Percentiles rank a stretch among this genome's conserved stretches.
Evolutionary conservation across 805 yeast genomes (phyloP).

Genomic region (Ogataea thermomethanolica): DNA sequence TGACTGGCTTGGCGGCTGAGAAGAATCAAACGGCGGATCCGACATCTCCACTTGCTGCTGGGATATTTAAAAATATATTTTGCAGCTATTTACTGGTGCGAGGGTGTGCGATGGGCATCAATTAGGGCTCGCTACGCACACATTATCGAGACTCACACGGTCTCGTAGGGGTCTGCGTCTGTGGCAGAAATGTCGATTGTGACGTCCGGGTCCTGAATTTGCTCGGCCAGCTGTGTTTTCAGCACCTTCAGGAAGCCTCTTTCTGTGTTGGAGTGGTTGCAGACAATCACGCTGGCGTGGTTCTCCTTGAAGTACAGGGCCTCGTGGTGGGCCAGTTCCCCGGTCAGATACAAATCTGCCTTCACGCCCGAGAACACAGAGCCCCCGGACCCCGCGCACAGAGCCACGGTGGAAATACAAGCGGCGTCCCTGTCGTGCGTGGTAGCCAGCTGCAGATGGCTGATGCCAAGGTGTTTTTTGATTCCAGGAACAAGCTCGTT

Average conservation of each 20-base stretch:
- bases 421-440: constrained; percentile 25
- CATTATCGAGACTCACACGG: background rate
- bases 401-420: constrained; percentile 56
- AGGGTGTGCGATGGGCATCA: background rate
- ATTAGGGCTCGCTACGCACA: too few relatives aligned
- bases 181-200: constrained; percentile 45
- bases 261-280: constrained; percentile 93
- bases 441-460: constrained; percentile 61
- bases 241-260: constrained; percentile 69
- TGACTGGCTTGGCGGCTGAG: background rate
- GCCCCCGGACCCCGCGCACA: constrained; percentile 96
- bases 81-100: background rate
- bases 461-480: constrained; percentile 51
- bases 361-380: constrained; percentile 59
- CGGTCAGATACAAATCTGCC: constrained; percentile 79
- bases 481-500: constrained; percentile 44
- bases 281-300: constrained; percentile 68
- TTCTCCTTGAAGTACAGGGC: constrained; percentile 65
- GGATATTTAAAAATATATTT: background rate
- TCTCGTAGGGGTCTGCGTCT: constrained; percentile 45
- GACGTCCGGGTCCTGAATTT: constrained; percentile 37
- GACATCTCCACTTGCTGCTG: constrained; percentile 2
- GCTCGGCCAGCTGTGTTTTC: constrained; percentile 45
- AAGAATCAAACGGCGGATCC: constrained; percentile 1
- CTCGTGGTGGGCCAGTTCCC: constrained; percentile 95